phyloP scores from a whole-genome alignment of 2,329 filamentous ascomycete genomes.

The Bretziella fagacearum region DNA sequence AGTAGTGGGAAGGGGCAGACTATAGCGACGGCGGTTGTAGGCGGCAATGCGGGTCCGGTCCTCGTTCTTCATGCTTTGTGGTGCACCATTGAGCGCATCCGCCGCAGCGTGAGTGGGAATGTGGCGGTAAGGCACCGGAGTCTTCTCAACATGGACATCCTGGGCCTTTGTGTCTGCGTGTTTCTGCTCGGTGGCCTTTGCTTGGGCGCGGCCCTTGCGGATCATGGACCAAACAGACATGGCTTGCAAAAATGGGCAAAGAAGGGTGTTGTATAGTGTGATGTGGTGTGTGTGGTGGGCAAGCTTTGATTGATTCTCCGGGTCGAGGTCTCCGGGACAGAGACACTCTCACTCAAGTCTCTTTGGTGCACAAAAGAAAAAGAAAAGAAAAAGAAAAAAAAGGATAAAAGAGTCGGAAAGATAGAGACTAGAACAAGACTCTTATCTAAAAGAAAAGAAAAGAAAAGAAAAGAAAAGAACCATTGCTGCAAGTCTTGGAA shows the following conservation, averaged over 20 bases:
- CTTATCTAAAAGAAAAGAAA: no score
- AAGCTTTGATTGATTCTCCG: not conserved
- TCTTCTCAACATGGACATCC: not conserved
- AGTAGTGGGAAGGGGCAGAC: constrained; percentile 2
- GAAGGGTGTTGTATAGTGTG: not conserved
- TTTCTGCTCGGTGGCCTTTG: constrained; percentile 10
- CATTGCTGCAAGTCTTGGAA: no score
- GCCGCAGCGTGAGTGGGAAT: constrained; percentile 14
- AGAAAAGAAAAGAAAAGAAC: no score
- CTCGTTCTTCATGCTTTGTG: constrained; percentile 4
- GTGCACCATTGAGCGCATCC: constrained; percentile 14
- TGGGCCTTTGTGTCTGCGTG: not conserved
- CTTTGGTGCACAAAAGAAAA: no score
- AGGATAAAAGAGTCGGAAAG: no score
- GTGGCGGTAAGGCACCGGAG: constrained; percentile 11
- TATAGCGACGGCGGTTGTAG: constrained; percentile 9
- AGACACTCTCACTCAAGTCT: no score
- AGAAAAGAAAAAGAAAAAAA: no score
- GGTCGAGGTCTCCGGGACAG: no score
- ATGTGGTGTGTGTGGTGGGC: not conserved
- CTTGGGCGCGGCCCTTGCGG: constrained; percentile 10
- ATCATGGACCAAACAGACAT: constrained; percentile 15
- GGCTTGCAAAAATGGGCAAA: not conserved
- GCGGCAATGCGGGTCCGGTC: constrained; percentile 10
- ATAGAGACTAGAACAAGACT: no score